Base-by-base conservation (phyloP, 768 basidiomycete genomes). In the Mycena epipterygia region DNA sequence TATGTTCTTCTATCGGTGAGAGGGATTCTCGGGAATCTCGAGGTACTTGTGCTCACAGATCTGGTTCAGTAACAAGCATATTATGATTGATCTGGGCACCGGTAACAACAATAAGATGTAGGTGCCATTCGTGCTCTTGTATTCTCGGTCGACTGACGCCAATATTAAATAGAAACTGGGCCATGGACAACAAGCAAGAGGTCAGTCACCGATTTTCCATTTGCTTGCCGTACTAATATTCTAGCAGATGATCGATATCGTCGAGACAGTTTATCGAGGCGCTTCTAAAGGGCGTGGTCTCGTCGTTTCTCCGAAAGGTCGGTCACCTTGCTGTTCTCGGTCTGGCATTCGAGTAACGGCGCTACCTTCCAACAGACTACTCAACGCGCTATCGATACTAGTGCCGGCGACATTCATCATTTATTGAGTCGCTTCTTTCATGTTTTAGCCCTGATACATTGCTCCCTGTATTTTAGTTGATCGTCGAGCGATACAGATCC, bases 81-180 rank as follows among this genome's bases (percentile, higher is more conserved):
- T 99, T 83, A 99, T 99, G 98, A 98, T 99, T 77, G 97, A 99
- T 89, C 84, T 99, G 74, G 97, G 96, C n/a, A 99, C 97, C 57
- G 97, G 97, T 86, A 98, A 99, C 82, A 98, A 98, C 83, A 98
- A 98, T 84, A 98, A 99, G 85, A 98, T 98, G 96, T 97, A 68
- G 71, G 95, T 86, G 1, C 21, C 23, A 19, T 27, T n/a, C 27
- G 9, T 27, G 3, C 7, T 3, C 48, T n/a, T n/a, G n/a, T n/a
- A n/a, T n/a, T n/a, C n/a, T n/a, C n/a, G n/a, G n/a, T n/a, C n/a
- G n/a, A n/a, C n/a, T n/a, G n/a, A n/a, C n/a, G n/a, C n/a, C n/a
- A n/a, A n/a, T n/a, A n/a, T n/a, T n/a, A n/a, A n/a, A n/a, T n/a
- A 98, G 98, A 81, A 99, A 98, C 80, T 99, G 98, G 98, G 91